Evolutionary conservation across 1,139 yeast species (phyloP).

Genomic region (Geotrichum australiense): DNA sequence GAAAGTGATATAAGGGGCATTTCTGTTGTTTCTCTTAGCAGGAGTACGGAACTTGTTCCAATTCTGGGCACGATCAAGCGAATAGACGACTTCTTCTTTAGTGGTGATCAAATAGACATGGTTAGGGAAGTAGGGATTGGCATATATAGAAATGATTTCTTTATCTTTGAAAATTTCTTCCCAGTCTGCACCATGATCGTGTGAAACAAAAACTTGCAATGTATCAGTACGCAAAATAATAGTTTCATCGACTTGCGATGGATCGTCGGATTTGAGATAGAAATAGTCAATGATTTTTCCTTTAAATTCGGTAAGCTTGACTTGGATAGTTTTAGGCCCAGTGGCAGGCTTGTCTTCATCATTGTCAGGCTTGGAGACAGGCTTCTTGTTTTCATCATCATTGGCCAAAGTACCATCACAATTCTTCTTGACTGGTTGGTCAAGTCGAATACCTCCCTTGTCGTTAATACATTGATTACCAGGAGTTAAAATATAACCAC

Average conservation of each 20-base stretch:
- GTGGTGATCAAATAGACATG: conserved; percentile 56
- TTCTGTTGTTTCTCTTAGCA: conserved; percentile 34
- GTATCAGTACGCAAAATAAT: conserved; percentile 53
- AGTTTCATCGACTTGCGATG: conserved; percentile 54
- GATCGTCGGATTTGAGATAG: conserved; percentile 43
- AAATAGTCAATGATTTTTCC: conserved; percentile 48
- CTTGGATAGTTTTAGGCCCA: conserved; percentile 6
- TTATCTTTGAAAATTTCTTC: conserved; percentile 43
- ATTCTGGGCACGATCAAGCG: conserved; percentile 61
- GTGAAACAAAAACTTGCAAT: conserved; percentile 54
- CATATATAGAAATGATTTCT: conserved; percentile 46
- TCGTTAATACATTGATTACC: conserved; percentile 44
- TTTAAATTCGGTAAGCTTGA: conserved; percentile 27
- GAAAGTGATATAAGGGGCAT: conserved; percentile 46
- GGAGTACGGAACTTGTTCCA: conserved; percentile 50
- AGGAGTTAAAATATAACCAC: conserved; percentile 38
- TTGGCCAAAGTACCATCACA: conserved; percentile 20
- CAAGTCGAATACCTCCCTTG: conserved; percentile 23
- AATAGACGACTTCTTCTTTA: conserved; percentile 42
- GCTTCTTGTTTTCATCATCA: conserved; percentile 22
- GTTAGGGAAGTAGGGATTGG: conserved; percentile 59
- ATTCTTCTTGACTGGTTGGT: conserved; percentile 20
- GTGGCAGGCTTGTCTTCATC: conserved; percentile 22
- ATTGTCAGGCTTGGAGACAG: conserved; percentile 22
- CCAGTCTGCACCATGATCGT: conserved; percentile 69